A percentile compares a stretch with the other conserved stretches of the same genome.
These are phyloP conservation scores for Aphelidium insulamus DNA, from an alignment of 371 early-diverging fungal genomes.

Conservation along the genomic window DNA sequence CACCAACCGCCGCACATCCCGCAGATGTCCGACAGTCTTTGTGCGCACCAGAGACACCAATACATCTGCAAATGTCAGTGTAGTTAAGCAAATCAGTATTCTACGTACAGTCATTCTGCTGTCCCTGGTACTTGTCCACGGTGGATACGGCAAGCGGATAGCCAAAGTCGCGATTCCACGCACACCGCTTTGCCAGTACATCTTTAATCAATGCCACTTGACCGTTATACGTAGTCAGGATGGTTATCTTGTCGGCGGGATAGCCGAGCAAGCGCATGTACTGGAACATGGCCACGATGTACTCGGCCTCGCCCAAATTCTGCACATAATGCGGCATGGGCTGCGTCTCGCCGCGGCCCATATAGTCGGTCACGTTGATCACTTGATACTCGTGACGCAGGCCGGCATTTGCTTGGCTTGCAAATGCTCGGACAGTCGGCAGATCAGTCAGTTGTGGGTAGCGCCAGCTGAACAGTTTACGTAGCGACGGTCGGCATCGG, in stretches of 20 bases:
- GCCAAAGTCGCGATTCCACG: conserved; percentile 53
- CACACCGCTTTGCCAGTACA: conserved; percentile 59
- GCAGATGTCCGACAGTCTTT: conserved; percentile 60
- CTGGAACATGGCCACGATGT: conserved; percentile 72
- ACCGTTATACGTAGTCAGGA: conserved; percentile 87
- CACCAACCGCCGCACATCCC: conserved; percentile 65
- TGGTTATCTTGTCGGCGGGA: conserved; percentile 58
- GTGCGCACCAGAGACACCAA: conserved; percentile 85
- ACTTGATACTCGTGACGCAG: conserved; percentile 61
- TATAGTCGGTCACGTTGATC: conserved; percentile 50
- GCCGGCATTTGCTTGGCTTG: conserved; percentile 63
- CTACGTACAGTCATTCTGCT: conserved; percentile 64
- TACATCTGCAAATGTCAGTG: conserved; percentile 23
- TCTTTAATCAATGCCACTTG: conserved; percentile 76
- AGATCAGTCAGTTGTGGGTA: conserved; percentile 44
- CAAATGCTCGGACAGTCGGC: conserved; percentile 19
- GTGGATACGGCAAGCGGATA: conserved; percentile 49
- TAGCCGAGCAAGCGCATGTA: conserved; percentile 90
- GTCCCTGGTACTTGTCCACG: conserved; percentile 86
- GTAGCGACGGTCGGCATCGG: conserved; percentile 52
- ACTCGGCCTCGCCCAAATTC: conserved; percentile 94
- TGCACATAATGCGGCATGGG: conserved; percentile 57
- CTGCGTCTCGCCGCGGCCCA: conserved; percentile 57
- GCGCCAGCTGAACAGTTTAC: conserved; percentile 58
- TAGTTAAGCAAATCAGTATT: background rate